Evolutionary conservation across 2,329 filamentous ascomycete genomes (phyloP).

Genomic region (Botrytis cinerea): DNA sequence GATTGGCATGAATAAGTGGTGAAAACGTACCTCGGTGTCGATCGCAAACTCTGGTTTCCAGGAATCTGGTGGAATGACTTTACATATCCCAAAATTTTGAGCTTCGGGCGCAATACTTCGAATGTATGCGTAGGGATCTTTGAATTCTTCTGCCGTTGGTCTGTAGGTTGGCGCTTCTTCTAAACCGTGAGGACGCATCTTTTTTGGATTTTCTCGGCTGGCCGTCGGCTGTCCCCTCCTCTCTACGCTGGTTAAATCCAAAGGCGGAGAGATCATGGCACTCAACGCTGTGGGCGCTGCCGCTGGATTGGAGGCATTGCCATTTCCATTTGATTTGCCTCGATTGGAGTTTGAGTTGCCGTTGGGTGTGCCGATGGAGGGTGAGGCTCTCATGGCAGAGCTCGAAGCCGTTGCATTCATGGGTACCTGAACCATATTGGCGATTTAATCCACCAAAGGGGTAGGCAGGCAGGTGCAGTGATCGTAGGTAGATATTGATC

Average conservation of each 20-base stretch:
- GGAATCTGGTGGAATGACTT: constrained; percentile 87
- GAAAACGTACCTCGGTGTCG: constrained; percentile 77
- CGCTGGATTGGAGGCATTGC: constrained; percentile 40
- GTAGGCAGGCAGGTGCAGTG: not conserved
- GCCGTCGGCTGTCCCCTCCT: constrained; percentile 80
- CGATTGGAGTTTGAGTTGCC: constrained; percentile 34
- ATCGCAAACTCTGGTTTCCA: constrained; percentile 97
- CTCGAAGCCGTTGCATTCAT: constrained; percentile 35
- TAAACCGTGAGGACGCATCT: constrained; percentile 78
- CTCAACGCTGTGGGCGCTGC: constrained; percentile 40
- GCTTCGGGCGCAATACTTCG: constrained; percentile 88
- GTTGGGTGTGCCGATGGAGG: constrained; percentile 35
- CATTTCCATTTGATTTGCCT: constrained; percentile 36
- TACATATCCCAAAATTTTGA: constrained; percentile 86
- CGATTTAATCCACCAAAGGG: constrained; percentile 18
- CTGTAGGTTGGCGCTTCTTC: constrained; percentile 88
- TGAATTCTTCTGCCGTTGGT: constrained; percentile 91
- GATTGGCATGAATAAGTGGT: constrained; percentile 1
- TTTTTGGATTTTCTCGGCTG: constrained; percentile 73
- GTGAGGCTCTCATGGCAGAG: constrained; percentile 35
- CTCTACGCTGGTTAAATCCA: constrained; percentile 89
- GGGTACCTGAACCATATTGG: constrained; percentile 42
- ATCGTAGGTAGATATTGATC: constrained; percentile 1
- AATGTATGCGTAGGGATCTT: constrained; percentile 91
- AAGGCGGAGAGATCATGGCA: constrained; percentile 49